Percentiles rank a stretch among this genome's conserved stretches.
Conservation (phyloP, 225 moss, liverwort and hornwort genomes). For the Marchantia polymorpha region DNA sequence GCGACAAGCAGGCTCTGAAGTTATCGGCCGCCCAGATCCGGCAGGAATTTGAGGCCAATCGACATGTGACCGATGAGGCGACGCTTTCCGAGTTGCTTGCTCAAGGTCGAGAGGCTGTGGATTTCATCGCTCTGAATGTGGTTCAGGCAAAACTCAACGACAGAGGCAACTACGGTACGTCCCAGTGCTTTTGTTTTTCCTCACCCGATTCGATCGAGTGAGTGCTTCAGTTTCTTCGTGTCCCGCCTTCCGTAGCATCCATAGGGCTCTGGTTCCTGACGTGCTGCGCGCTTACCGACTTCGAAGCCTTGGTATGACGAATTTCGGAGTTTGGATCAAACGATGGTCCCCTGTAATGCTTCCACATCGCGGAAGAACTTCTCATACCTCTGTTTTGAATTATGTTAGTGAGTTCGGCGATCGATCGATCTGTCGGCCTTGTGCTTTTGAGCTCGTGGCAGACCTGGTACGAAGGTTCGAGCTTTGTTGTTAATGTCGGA, state of each 20-base stretch:
- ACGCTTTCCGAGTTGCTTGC: slow-evolving; percentile 49
- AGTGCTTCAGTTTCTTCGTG: background rate
- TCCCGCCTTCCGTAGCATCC: background rate
- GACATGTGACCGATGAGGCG: slow-evolving; percentile 48
- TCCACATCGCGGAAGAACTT: too few relatives aligned
- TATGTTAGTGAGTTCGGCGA: too few relatives aligned
- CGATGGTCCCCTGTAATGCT: background rate
- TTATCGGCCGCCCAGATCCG: slow-evolving; percentile 75
- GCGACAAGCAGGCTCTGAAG: slow-evolving; percentile 64
- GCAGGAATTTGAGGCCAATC: slow-evolving; percentile 61
- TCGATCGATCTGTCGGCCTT: too few relatives aligned
- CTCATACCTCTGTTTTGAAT: too few relatives aligned
- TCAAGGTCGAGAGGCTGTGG: slow-evolving; percentile 76
- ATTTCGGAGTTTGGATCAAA: background rate
- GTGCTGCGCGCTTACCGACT: background rate
- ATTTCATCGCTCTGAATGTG: slow-evolving; percentile 67
- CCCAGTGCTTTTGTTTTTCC: too few relatives aligned
- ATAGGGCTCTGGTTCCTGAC: background rate
- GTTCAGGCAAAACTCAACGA: slow-evolving; percentile 96
- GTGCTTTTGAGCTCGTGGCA: too few relatives aligned
- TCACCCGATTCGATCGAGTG: background rate
- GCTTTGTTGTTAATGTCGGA: too few relatives aligned
- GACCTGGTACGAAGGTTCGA: too few relatives aligned
- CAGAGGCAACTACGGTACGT: slow-evolving; percentile 80
- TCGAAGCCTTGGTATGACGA: too few relatives aligned